Conservation (phyloP, 2,329 filamentous ascomycete genomes). For the Paecilomyces sp. region DNA sequence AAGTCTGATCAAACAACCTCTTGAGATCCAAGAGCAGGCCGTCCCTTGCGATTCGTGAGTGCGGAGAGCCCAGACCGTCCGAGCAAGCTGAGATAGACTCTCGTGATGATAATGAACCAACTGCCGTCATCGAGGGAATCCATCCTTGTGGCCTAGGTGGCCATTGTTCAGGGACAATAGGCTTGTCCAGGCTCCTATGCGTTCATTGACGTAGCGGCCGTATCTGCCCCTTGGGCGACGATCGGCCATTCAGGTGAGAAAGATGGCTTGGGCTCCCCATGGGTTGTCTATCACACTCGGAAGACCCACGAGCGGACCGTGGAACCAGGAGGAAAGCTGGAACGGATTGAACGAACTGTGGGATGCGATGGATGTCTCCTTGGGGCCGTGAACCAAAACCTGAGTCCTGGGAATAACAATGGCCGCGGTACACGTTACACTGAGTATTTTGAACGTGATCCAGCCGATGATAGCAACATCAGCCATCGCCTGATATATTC, state of each 20-base stretch:
- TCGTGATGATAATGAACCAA: not conserved
- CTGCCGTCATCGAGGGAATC: too few species aligned
- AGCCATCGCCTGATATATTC: not conserved
- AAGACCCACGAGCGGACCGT: not conserved
- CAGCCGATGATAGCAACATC: not conserved
- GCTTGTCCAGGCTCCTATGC: not conserved
- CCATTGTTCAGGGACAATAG: not conserved
- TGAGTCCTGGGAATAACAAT: too few species aligned
- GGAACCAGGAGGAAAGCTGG: not conserved
- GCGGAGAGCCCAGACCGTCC: not conserved
- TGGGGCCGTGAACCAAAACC: not conserved
- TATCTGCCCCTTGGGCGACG: not conserved
- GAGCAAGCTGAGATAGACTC: not conserved
- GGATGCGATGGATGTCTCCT: not conserved
- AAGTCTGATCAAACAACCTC: not conserved
- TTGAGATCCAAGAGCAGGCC: not conserved
- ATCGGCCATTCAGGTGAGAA: not conserved
- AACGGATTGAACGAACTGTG: not conserved
- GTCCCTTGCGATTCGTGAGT: not conserved
- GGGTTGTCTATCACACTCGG: not conserved
- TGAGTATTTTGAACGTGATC: not conserved
- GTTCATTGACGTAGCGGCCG: not conserved
- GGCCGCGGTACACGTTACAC: not conserved
- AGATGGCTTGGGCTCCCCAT: not conserved
- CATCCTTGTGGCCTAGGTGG: not conserved